phyloP scores from a whole-genome alignment of 2,329 filamentous ascomycete genomes.

The Mycocentrospora acerina region DNA sequence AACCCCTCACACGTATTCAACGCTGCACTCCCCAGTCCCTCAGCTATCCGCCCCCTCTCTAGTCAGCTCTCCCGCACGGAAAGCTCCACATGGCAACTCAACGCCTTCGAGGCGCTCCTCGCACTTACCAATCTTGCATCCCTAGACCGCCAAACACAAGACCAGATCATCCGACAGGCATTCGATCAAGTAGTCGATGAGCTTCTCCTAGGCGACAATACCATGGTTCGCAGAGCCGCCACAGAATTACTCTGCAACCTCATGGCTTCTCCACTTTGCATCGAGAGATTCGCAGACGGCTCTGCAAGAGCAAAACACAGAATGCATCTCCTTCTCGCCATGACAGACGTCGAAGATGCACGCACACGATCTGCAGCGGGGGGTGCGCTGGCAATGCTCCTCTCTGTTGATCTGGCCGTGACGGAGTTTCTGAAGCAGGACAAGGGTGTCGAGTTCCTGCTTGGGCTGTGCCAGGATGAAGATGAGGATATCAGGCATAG shows the following conservation, averaged over 20 bases:
- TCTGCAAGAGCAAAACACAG: conserved; percentile 68
- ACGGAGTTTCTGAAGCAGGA: conserved; percentile 66
- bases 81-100: conserved; percentile 68
- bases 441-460: conserved; percentile 72
- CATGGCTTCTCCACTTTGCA: conserved; percentile 66
- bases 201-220: conserved; percentile 74
- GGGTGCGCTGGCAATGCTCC: conserved; percentile 82
- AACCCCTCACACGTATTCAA: conserved; percentile 85
- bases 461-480: conserved; percentile 75
- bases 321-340: conserved; percentile 79
- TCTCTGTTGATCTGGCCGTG: conserved; percentile 74
- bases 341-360: conserved; percentile 81
- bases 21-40: conserved; percentile 68
- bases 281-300: conserved; percentile 68
- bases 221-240: conserved; percentile 75
- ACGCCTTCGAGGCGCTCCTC: conserved; percentile 86
- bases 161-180: conserved; percentile 69
- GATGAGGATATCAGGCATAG: conserved; percentile 68
- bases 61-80: conserved; percentile 69
- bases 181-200: conserved; percentile 77
- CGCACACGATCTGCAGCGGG: conserved; percentile 81
- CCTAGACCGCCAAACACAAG: conserved; percentile 62
- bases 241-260: conserved; percentile 93
- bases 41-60: conserved; percentile 79
- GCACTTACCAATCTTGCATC: conserved; percentile 93